phyloP scores from a whole-genome alignment of 176 grass and related monocot genomes.

The Aegilops longissima region DNA sequence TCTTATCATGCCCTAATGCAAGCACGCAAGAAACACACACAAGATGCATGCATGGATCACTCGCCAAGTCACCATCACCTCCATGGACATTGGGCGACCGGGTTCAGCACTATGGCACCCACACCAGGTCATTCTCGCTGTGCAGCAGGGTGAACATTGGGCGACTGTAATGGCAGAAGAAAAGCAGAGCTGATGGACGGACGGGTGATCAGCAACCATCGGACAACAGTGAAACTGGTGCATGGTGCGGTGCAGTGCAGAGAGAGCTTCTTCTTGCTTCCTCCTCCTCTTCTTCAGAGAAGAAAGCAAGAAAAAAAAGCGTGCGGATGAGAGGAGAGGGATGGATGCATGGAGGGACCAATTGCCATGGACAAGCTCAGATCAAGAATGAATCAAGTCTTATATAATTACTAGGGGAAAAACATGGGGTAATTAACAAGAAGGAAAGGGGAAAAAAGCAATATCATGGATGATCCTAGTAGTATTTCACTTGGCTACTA shows the following conservation, averaged over 20 bases:
- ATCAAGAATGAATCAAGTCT: neutral
- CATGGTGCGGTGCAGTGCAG: neutral
- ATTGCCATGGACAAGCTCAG: neutral
- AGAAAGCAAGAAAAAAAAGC: too few species aligned
- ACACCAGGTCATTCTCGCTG: neutral
- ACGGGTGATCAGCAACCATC: neutral
- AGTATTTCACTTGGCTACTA: conserved; percentile 1
- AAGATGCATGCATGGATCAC: neutral
- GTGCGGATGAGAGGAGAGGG: neutral
- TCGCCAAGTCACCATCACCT: neutral
- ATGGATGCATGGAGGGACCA: neutral
- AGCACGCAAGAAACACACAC: neutral
- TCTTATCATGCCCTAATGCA: too few species aligned
- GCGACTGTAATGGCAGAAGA: too few species aligned
- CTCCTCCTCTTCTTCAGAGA: too few species aligned
- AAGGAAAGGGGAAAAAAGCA: neutral
- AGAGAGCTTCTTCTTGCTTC: neutral
- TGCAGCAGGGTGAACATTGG: neutral
- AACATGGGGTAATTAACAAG: neutral
- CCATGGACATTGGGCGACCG: neutral
- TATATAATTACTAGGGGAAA: neutral
- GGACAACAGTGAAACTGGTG: neutral
- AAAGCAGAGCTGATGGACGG: neutral
- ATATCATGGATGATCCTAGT: conserved; percentile 11
- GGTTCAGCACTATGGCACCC: neutral